Base-by-base conservation (phyloP, 2,329 filamentous ascomycete species). In the Cryphonectria parasitica region DNA sequence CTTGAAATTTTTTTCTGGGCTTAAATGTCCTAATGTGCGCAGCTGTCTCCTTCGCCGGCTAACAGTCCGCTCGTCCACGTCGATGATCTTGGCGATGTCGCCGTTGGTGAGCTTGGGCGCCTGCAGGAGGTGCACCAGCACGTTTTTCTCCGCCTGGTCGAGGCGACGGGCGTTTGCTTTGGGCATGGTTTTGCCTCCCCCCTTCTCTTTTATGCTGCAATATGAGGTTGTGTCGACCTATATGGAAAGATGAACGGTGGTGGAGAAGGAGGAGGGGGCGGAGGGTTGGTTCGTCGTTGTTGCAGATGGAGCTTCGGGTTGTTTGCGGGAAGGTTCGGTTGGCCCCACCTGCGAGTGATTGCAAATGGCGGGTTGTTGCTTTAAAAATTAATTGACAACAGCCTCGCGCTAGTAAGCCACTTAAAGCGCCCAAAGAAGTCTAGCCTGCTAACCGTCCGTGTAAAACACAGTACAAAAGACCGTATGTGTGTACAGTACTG, bases 21-120 rank as follows among this genome's bases (percentile, higher is more conserved):
- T 71, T 49, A 72, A 34, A 49, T 71, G 69, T n/a, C 71, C 71
- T 13, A 71, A 58, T 7, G 69, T 69, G 15, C 69, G 70, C 60
- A 72, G 69, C 63, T 72, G 71, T n/a, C 64, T 66, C 36, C 71
- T 41, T 10, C 71, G 66, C 34, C 69, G 71, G 15, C 66, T 71
- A 41, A 72, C 69, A 39, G 71, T 72, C 34, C 71, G 66, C 60
- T 72, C 71, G 63, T 72, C 71, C 22, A 72, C 71, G 28, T 69
- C 65, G 41, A 72, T 45, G 22, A 72, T 72, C 43, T 66, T 71
- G 56, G 69, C 69, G 61, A 72, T 72, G 58, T 72, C 71, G 49
- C 63, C 64, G 58, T 72, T 72, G 63, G 62, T 71, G 52, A 72
- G 49, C 62, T 72, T 72, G 39, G 71, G 71, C 52, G 66, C 67